A percentile compares a stretch with the other conserved stretches of the same genome.
phyloP scores from a whole-genome alignment of 768 basidiomycete species.

The Lanmaoa pseudosensibilis region DNA sequence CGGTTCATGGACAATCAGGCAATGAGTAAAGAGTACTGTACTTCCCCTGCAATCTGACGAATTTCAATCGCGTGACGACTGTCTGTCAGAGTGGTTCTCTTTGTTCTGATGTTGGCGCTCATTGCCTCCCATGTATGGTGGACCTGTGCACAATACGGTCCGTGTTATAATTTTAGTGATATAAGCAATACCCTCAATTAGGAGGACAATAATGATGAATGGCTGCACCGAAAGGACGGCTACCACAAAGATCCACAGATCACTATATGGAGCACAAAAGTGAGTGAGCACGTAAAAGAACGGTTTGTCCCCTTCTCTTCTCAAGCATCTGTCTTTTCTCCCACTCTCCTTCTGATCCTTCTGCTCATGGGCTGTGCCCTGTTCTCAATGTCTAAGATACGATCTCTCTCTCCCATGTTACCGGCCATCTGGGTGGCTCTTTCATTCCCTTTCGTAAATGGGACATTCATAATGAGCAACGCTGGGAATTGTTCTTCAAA shows the following conservation, averaged over 20 bases:
- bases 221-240: background rate
- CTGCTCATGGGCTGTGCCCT: slow-evolving; percentile 4
- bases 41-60: slow-evolving; percentile 28
- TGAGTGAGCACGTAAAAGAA: background rate
- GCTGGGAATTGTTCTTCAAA: slow-evolving; percentile 14
- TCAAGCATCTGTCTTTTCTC: background rate
- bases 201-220: slow-evolving; percentile 3
- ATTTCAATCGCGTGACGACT: slow-evolving; percentile 13
- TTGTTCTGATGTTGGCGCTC: background rate
- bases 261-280: slow-evolving; percentile 7
- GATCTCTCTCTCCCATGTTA: background rate
- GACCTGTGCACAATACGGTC: background rate
- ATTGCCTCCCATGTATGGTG: background rate
- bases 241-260: background rate
- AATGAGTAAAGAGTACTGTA: slow-evolving; percentile 36
- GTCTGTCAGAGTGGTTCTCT: background rate
- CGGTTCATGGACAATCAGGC: slow-evolving; percentile 17
- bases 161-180: background rate
- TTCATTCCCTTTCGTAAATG: slow-evolving; percentile 11
- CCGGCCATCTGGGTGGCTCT: slow-evolving; percentile 1
- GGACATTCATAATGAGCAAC: slow-evolving; percentile 4
- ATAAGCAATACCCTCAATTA: background rate
- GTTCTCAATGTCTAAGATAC: slow-evolving; percentile 3
- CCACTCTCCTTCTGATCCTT: slow-evolving; percentile 1
- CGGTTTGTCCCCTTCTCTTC: background rate